Conservation (phyloP, 768 basidiomycete genomes). For the Boletus subparvulus region DNA sequence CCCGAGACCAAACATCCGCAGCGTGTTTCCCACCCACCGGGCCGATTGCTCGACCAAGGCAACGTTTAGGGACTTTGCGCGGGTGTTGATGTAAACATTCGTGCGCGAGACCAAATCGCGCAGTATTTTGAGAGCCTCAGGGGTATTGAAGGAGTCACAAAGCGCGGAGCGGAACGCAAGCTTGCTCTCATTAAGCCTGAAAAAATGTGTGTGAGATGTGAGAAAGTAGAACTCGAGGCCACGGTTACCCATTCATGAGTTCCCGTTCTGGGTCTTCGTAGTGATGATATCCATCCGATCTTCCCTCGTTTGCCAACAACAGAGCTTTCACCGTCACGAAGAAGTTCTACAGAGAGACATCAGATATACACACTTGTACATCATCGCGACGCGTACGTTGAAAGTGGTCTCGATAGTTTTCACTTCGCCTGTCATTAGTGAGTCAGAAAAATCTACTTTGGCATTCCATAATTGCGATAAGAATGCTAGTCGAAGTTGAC, state of each 20-base stretch:
- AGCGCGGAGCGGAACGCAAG: slow-evolving; percentile 78
- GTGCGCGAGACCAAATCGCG: slow-evolving; percentile 80
- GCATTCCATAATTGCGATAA: slow-evolving; percentile 89
- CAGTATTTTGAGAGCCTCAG: slow-evolving; percentile 71
- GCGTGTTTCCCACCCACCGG: slow-evolving; percentile 69
- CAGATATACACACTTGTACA: not conserved
- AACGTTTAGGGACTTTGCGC: slow-evolving; percentile 58
- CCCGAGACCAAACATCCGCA: slow-evolving; percentile 77
- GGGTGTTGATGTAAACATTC: slow-evolving; percentile 83
- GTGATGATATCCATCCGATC: slow-evolving; percentile 61
- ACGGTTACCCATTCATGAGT: slow-evolving; percentile 58
- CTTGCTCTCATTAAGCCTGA: slow-evolving; percentile 75
- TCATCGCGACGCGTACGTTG: slow-evolving; percentile 57
- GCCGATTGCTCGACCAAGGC: slow-evolving; percentile 62
- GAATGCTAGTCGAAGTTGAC: slow-evolving; percentile 91
- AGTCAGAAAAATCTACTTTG: slow-evolving; percentile 92
- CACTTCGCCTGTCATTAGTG: slow-evolving; percentile 86
- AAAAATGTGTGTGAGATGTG: slow-evolving; percentile 11
- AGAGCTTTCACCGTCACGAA: slow-evolving; percentile 87
- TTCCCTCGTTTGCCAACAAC: slow-evolving; percentile 47
- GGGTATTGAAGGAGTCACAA: slow-evolving; percentile 97
- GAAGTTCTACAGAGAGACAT: slow-evolving; percentile 69
- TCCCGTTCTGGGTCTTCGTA: slow-evolving; percentile 68
- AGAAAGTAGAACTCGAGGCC: not conserved
- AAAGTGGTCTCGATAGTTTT: slow-evolving; percentile 78